Evolutionary conservation across 2,329 filamentous ascomycete species (phyloP).

Genomic region (Nothopassalora personata): DNA sequence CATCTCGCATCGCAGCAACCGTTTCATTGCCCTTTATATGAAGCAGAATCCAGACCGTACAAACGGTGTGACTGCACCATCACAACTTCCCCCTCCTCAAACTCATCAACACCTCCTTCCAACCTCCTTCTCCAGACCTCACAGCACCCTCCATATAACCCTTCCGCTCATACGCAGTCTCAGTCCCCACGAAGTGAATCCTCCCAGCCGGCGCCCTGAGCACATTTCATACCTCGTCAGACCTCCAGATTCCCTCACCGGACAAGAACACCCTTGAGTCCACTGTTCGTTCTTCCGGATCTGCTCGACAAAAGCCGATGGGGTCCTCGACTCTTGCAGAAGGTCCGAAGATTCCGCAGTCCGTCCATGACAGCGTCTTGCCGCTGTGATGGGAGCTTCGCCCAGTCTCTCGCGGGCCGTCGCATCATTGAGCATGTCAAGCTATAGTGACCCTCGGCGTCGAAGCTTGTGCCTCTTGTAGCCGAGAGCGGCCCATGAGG

Average conservation of each 20-base stretch:
- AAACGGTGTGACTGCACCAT: background rate
- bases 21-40: background rate
- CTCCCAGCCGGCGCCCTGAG: slow-evolving; percentile 31
- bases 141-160: slow-evolving; percentile 58
- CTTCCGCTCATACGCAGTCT: slow-evolving; percentile 50
- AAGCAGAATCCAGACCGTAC: background rate
- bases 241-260: slow-evolving; percentile 22
- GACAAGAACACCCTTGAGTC: slow-evolving; percentile 29
- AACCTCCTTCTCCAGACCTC: slow-evolving; percentile 45
- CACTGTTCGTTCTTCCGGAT: slow-evolving; percentile 27
- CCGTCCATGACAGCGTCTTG: slow-evolving; percentile 34
- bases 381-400: slow-evolving; percentile 27
- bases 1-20: background rate
- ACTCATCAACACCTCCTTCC: slow-evolving; percentile 40
- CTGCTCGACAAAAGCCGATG: slow-evolving; percentile 27
- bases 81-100: slow-evolving; percentile 14
- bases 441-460: slow-evolving; percentile 22
- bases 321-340: slow-evolving; percentile 28
- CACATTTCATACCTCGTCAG: slow-evolving; percentile 23
- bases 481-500: slow-evolving; percentile 45
- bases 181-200: slow-evolving; percentile 52
- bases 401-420: slow-evolving; percentile 35
- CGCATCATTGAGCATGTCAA: slow-evolving; percentile 43
- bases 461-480: slow-evolving; percentile 41
- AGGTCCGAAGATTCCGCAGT: slow-evolving; percentile 30